Percentiles rank a stretch among this genome's conserved stretches.
phyloP scores from a whole-genome alignment of 2,329 filamentous ascomycete genomes.

The Chalaropsis thielavioides region DNA sequence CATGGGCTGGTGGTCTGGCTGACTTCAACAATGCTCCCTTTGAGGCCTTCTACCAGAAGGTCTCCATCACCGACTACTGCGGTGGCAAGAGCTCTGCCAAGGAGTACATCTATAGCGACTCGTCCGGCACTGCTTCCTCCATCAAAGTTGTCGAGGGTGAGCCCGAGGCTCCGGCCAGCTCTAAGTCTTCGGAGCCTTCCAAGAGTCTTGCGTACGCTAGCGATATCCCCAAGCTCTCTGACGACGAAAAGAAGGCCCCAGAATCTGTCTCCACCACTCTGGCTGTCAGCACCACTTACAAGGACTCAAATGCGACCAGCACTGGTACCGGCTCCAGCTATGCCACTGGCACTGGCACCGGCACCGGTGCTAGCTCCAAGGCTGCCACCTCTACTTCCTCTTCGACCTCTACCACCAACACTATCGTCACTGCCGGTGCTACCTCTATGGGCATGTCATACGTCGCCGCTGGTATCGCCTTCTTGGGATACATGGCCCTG shows the following conservation, averaged over 20 bases:
- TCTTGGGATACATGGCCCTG: slow-evolving; percentile 12
- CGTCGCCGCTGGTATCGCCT: slow-evolving; percentile 12
- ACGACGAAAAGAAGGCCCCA: neutral
- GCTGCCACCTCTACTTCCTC: neutral
- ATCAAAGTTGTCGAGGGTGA: slow-evolving; percentile 35
- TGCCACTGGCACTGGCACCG: neutral
- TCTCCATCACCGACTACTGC: slow-evolving; percentile 40
- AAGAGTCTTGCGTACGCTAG: slow-evolving; percentile 19
- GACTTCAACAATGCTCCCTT: slow-evolving; percentile 40
- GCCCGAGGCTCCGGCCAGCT: slow-evolving; percentile 4
- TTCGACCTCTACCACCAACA: neutral
- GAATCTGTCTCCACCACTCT: neutral
- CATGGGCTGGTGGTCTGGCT: slow-evolving; percentile 55
- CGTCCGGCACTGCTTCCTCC: slow-evolving; percentile 35
- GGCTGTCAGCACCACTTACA: neutral
- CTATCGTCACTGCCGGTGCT: slow-evolving; percentile 5
- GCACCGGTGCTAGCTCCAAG: neutral
- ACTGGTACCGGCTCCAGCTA: slow-evolving; percentile 2
- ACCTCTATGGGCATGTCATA: slow-evolving; percentile 7
- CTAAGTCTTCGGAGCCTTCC: neutral
- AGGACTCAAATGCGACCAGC: neutral
- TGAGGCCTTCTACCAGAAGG: slow-evolving; percentile 41
- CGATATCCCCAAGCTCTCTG: slow-evolving; percentile 19
- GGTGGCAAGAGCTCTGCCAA: slow-evolving; percentile 31
- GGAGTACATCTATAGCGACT: slow-evolving; percentile 39